These are phyloP conservation scores for Dissoconium aciculare DNA, from an alignment of 2,329 filamentous ascomycete species.

Conservation along the genomic window DNA sequence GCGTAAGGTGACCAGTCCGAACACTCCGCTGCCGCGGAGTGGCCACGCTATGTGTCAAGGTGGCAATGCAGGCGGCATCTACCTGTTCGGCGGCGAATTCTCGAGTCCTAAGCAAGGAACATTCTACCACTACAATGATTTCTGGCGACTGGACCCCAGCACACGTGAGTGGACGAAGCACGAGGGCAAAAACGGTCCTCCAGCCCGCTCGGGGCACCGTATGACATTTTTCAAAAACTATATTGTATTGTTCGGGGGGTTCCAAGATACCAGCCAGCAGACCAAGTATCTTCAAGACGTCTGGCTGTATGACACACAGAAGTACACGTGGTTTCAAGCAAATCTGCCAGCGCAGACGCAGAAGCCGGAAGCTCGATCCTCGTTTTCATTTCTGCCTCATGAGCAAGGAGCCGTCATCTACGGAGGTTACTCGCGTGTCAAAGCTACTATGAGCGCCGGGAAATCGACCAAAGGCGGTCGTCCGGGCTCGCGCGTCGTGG, in stretches of 20 bases:
- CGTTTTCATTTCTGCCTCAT: conserved; percentile 81
- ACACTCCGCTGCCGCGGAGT: conserved; percentile 75
- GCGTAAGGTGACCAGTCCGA: conserved; percentile 79
- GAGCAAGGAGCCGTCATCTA: conserved; percentile 81
- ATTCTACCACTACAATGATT: conserved; percentile 98
- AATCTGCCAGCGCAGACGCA: conserved; percentile 54
- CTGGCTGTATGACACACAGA: conserved; percentile 88
- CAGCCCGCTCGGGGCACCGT: conserved; percentile 59
- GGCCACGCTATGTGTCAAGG: conserved; percentile 92
- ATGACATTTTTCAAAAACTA: conserved; percentile 98
- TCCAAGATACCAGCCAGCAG: conserved; percentile 89
- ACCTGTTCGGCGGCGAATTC: conserved; percentile 93
- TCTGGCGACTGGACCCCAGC: conserved; percentile 78
- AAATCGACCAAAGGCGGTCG: conserved; percentile 50
- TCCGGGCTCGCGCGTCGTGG: conserved; percentile 50
- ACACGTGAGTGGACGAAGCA: conserved; percentile 82
- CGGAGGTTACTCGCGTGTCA: conserved; percentile 86
- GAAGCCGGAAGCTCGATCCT: conserved; percentile 80
- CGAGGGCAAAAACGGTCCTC: conserved; percentile 56
- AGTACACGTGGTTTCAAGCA: conserved; percentile 71
- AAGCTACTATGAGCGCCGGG: conserved; percentile 37
- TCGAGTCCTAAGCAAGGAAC: conserved; percentile 93
- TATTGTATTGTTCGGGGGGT: conserved; percentile 87
- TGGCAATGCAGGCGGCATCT: conserved; percentile 70
- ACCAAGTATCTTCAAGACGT: conserved; percentile 88